phyloP scores from a whole-genome alignment of 129 eudicot species.

The Solidago caesia region DNA sequence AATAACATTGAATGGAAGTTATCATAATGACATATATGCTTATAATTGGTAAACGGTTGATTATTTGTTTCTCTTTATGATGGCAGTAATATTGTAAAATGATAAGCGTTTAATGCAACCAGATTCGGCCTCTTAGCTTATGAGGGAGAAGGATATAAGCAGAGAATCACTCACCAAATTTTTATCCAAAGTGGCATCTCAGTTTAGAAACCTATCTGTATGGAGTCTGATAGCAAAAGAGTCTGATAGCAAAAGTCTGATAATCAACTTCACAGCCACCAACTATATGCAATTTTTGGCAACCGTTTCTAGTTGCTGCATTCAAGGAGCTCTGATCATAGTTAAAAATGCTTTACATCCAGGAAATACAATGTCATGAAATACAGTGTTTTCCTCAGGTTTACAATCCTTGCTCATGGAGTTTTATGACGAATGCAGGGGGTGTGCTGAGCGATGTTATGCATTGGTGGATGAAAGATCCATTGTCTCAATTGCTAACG shows the following conservation, averaged over 20 bases:
- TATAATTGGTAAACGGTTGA: too few relatives aligned
- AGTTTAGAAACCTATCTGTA: conserved; percentile 79
- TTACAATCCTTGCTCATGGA: neutral
- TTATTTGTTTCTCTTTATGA: neutral
- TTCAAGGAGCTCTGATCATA: neutral
- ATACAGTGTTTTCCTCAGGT: neutral
- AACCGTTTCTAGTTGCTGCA: neutral
- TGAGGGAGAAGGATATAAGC: conserved; percentile 75
- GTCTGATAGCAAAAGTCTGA: conserved; percentile 10
- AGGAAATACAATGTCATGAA: too few relatives aligned
- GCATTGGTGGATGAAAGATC: neutral
- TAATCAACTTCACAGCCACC: conserved; percentile 12
- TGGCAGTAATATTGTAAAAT: neutral
- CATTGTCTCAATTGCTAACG: too few relatives aligned
- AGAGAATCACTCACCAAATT: conserved; percentile 65
- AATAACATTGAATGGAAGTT: too few relatives aligned
- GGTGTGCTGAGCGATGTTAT: neutral
- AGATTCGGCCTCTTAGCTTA: conserved; percentile 87
- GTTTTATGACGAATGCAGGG: neutral
- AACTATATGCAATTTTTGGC: neutral
- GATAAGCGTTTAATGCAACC: conserved; percentile 11
- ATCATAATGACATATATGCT: too few relatives aligned
- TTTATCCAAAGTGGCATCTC: conserved; percentile 72
- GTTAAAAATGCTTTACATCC: neutral
- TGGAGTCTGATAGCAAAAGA: too few relatives aligned